Percentiles rank a stretch among this genome's conserved stretches.
phyloP scores from a whole-genome alignment of 306 rosid genomes.

The Argentina anserina region DNA sequence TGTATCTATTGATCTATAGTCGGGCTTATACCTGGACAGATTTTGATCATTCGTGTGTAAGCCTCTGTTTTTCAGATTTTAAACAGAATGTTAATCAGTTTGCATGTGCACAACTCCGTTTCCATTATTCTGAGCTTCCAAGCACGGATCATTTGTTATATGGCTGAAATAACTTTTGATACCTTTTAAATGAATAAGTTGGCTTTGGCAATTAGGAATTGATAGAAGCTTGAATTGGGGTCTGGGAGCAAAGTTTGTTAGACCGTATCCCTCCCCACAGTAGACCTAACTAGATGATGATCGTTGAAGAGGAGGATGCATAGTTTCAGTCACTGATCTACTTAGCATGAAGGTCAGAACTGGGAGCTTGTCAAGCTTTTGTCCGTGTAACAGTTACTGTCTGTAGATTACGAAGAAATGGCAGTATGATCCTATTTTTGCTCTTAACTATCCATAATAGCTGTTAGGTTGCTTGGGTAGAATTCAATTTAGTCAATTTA shows the following conservation, averaged over 20 bases:
- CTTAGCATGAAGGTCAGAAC: too few relatives aligned
- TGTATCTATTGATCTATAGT: neutral
- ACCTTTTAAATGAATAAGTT: neutral
- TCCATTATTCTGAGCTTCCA: neutral
- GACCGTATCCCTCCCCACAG: too few relatives aligned
- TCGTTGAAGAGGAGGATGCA: too few relatives aligned
- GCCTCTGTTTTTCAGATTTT: too few relatives aligned
- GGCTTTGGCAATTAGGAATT: neutral
- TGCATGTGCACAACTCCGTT: neutral
- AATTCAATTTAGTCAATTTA: too few relatives aligned
- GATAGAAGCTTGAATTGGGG: neutral
- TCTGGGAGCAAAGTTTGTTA: neutral
- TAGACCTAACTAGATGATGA: too few relatives aligned
- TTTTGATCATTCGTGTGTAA: too few relatives aligned
- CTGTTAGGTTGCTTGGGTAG: neutral
- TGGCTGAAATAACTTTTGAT: too few relatives aligned
- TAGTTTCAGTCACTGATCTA: too few relatives aligned
- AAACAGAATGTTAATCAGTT: neutral
- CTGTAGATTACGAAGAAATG: neutral
- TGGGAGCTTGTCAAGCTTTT: neutral
- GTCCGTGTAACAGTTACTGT: neutral
- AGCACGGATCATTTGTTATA: neutral
- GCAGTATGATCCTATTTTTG: neutral
- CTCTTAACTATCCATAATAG: neutral
- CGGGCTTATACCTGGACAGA: too few relatives aligned